Percentiles rank a stretch among this genome's conserved stretches.
Evolutionary conservation across 805 yeast species (phyloP).

Genomic region (Candida silvicultrix): DNA sequence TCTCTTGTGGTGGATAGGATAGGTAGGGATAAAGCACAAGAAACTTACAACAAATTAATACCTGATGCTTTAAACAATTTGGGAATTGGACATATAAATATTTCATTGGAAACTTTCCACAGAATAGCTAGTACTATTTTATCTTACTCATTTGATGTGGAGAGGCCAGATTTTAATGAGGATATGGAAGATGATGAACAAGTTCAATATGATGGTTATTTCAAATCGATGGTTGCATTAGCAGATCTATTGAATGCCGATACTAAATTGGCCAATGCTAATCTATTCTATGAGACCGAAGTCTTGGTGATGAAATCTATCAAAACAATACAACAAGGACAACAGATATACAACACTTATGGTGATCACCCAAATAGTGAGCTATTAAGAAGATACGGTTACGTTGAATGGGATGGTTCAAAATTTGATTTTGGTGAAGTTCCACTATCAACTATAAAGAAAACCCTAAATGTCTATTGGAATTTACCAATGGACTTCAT

Average conservation of each 20-base stretch:
- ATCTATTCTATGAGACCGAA: constrained; percentile 43
- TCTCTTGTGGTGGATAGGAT: constrained; percentile 64
- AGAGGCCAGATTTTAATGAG: constrained; percentile 27
- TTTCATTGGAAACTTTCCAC: constrained; percentile 55
- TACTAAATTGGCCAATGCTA: constrained; percentile 70
- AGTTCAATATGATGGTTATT: constrained; percentile 32
- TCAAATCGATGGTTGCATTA: constrained; percentile 86
- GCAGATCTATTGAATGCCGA: constrained; percentile 92
- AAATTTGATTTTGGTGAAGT: constrained; percentile 79
- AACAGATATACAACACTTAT: constrained; percentile 82
- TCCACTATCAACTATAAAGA: constrained; percentile 35
- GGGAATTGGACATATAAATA: constrained; percentile 28
- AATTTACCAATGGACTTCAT: constrained; percentile 23
- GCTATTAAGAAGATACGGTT: constrained; percentile 84
- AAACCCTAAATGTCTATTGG: constrained; percentile 26
- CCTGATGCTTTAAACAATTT: constrained; percentile 33
- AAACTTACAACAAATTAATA: constrained; percentile 44
- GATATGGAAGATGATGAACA: constrained; percentile 32
- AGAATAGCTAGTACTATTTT: constrained; percentile 73
- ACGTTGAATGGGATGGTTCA: constrained; percentile 71
- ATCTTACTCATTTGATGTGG: constrained; percentile 90
- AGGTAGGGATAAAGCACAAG: constrained; percentile 63
- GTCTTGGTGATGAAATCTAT: constrained; percentile 67
- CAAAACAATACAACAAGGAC: constrained; percentile 51
- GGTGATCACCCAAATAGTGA: constrained; percentile 93